Conservation (phyloP, 306 rosid species). For the Erythrophleum fordii region DNA sequence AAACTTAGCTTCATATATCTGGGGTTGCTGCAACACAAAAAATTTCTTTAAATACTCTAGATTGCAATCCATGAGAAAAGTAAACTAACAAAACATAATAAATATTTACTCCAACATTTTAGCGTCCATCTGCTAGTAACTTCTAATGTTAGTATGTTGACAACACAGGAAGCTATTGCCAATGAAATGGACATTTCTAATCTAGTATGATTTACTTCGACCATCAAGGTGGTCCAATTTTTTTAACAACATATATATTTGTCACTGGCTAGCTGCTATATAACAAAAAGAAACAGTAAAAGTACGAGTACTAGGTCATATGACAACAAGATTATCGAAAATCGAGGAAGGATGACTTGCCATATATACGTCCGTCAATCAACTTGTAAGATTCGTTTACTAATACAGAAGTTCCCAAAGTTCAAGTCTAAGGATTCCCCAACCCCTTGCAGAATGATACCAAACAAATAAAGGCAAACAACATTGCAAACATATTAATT, state of each 20-base stretch:
- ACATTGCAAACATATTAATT: not conserved
- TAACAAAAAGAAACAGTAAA: not conserved
- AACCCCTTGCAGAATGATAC: not conserved
- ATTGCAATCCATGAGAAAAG: not conserved
- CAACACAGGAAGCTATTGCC: not conserved
- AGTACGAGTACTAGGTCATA: not conserved
- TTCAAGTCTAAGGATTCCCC: not conserved
- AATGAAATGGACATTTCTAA: not conserved
- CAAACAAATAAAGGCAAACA: not conserved
- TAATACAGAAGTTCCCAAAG: not conserved
- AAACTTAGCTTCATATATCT: constrained; percentile 81
- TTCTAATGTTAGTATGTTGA: not conserved
- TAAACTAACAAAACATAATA: too few relatives aligned
- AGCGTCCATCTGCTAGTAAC: not conserved
- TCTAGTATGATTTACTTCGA: not conserved
- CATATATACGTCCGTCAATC: not conserved
- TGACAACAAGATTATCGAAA: not conserved
- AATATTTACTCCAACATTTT: not conserved
- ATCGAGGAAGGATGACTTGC: not conserved
- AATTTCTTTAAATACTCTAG: not conserved
- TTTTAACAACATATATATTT: not conserved
- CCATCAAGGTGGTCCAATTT: not conserved
- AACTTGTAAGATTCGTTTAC: not conserved
- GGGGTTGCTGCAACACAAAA: constrained; percentile 74
- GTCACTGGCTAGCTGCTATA: not conserved